Evolutionary conservation across 306 rosid genomes (phyloP).

Genomic region (Quercus rubra): DNA sequence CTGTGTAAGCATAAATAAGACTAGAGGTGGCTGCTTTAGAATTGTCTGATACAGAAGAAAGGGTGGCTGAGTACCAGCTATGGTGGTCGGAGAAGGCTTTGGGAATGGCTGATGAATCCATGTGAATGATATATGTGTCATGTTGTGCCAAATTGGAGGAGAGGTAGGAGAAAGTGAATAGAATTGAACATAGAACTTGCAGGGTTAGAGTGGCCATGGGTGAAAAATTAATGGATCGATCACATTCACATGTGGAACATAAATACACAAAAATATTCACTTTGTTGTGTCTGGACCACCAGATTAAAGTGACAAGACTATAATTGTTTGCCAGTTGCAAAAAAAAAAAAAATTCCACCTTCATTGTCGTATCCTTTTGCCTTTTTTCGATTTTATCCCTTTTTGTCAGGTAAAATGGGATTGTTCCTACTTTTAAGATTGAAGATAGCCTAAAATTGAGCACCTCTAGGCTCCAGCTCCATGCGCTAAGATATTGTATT

Average conservation of each 20-base stretch:
- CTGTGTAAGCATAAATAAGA: constrained; percentile 50
- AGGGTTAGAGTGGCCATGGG: constrained; percentile 16
- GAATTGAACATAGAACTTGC: not conserved
- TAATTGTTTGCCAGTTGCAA: not conserved
- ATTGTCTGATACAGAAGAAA: constrained; percentile 25
- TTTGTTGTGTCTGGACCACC: not conserved
- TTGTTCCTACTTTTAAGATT: too few species aligned
- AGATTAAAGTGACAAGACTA: not conserved
- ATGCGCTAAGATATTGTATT: too few species aligned
- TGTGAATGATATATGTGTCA: constrained; percentile 58
- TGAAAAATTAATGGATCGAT: not conserved
- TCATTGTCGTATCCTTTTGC: not conserved
- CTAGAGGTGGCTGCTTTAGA: constrained; percentile 24
- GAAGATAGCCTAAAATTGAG: too few species aligned
- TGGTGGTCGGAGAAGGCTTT: constrained; percentile 52
- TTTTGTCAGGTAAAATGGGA: too few species aligned
- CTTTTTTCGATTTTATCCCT: too few species aligned
- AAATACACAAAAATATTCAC: not conserved
- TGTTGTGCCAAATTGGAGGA: constrained; percentile 25
- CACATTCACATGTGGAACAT: not conserved
- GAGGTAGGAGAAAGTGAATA: constrained; percentile 5
- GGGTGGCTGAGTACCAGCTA: constrained; percentile 55
- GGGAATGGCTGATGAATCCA: constrained; percentile 76
- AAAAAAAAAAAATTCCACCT: not conserved
- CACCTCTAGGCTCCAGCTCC: too few species aligned